phyloP scores from a whole-genome alignment of 306 rosid species.

The Inga laurina region DNA sequence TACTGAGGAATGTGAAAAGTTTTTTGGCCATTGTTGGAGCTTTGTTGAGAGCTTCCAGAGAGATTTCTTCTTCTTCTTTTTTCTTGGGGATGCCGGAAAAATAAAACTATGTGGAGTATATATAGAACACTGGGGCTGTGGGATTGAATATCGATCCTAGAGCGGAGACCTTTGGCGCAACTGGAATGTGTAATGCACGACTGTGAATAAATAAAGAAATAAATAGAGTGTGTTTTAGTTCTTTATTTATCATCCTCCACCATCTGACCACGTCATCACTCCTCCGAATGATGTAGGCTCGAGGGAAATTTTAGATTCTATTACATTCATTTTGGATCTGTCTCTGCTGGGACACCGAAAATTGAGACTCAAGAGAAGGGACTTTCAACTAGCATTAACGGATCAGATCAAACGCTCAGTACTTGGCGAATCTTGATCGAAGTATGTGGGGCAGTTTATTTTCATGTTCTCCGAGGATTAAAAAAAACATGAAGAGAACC shows the following conservation, averaged over 20 bases:
- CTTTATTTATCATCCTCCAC: too few species aligned
- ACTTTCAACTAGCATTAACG: too few species aligned
- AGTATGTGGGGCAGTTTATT: background rate
- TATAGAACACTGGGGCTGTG: background rate
- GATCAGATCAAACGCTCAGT: too few species aligned
- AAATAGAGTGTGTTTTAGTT: too few species aligned
- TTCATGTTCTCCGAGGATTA: background rate
- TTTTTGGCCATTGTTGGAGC: constrained; percentile 22
- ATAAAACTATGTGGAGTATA: background rate
- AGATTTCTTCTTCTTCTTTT: background rate
- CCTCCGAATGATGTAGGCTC: too few species aligned
- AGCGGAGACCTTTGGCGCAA: background rate
- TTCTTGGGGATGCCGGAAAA: background rate
- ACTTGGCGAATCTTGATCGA: too few species aligned
- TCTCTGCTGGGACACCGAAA: background rate
- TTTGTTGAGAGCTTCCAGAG: background rate
- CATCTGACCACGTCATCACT: too few species aligned
- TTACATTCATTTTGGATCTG: background rate
- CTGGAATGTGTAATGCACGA: background rate
- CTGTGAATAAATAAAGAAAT: background rate
- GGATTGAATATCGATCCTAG: background rate
- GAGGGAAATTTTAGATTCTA: too few species aligned
- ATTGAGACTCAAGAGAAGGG: background rate
- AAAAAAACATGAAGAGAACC: background rate
- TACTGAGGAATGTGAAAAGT: background rate